A percentile compares a stretch with the other conserved stretches of the same genome.
Conservation (phyloP, 257 asterid species). For the Rauvolfia tetraphylla region DNA sequence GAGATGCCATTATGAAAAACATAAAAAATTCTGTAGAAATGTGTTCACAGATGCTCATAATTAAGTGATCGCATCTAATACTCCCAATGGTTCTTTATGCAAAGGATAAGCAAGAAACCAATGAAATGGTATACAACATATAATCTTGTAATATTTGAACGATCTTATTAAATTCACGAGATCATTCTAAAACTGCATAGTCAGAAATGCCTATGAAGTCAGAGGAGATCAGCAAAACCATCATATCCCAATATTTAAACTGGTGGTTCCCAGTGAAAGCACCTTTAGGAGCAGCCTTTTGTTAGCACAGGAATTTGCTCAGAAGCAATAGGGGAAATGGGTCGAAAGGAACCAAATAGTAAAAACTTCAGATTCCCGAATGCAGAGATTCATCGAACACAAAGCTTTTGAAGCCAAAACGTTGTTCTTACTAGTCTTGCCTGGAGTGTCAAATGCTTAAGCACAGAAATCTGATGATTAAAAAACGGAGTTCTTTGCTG, state of each 20-base stretch:
- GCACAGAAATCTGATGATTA: conserved; percentile 7
- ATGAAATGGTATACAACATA: neutral
- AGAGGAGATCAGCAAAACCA: neutral
- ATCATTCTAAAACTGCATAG: neutral
- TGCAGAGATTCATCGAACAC: neutral
- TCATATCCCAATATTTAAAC: neutral
- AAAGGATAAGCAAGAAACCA: neutral
- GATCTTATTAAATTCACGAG: conserved; percentile 1
- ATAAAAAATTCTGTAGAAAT: neutral
- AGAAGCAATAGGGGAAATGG: neutral
- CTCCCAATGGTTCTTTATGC: neutral
- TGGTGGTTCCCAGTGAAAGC: neutral
- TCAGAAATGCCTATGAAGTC: neutral
- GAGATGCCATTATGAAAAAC: neutral
- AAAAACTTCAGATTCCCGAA: neutral
- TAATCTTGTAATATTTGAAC: neutral
- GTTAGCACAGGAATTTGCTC: neutral
- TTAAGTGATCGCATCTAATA: neutral
- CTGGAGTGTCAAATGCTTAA: conserved; percentile 14
- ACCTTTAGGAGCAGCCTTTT: neutral
- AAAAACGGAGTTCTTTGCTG: conserved; percentile 22
- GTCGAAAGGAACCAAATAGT: neutral
- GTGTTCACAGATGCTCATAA: neutral
- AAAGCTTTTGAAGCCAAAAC: neutral
- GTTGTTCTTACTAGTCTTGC: neutral